These are phyloP conservation scores for Backusella australiensis DNA, from an alignment of 192 early-diverging fungal genomes.

Conservation along the genomic window DNA sequence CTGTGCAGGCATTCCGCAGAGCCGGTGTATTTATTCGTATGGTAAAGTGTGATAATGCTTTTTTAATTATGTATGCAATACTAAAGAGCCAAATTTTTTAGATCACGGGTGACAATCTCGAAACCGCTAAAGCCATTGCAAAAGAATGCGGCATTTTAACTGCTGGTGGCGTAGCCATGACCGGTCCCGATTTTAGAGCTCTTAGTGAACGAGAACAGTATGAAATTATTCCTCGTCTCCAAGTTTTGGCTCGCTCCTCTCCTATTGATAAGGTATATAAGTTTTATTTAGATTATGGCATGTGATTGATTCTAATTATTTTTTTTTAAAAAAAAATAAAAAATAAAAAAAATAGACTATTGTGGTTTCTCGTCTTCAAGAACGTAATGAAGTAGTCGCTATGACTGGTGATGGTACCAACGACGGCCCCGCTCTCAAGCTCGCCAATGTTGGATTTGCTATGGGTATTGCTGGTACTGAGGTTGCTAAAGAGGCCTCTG, in stretches of 20 bases:
- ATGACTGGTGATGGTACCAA: conserved; percentile 90
- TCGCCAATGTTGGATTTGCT: conserved; percentile 89
- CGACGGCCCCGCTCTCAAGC: conserved; percentile 83
- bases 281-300: too few relatives aligned
- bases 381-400: conserved; percentile 65
- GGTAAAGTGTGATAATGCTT: conserved; percentile 22
- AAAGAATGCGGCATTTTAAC: conserved; percentile 82
- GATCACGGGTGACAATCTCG: conserved; percentile 77
- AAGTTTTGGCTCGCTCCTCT: conserved; percentile 86
- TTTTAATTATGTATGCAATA: neutral
- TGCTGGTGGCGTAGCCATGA: conserved; percentile 70
- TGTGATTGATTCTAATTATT: neutral
- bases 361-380: conserved; percentile 72
- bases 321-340: too few relatives aligned
- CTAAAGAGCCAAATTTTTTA: neutral
- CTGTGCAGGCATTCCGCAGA: conserved; percentile 70
- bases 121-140: conserved; percentile 91
- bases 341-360: conserved; percentile 53
- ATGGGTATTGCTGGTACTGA: conserved; percentile 93
- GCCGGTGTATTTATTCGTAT: conserved; percentile 90
- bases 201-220: conserved; percentile 65
- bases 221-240: conserved; percentile 63
- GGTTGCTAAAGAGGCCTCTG: conserved; percentile 80
- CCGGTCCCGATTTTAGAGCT: conserved; percentile 76
- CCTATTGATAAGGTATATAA: conserved; percentile 71